Conservation (phyloP, 2,329 filamentous ascomycete species). For the Exophiala mesophila region DNA sequence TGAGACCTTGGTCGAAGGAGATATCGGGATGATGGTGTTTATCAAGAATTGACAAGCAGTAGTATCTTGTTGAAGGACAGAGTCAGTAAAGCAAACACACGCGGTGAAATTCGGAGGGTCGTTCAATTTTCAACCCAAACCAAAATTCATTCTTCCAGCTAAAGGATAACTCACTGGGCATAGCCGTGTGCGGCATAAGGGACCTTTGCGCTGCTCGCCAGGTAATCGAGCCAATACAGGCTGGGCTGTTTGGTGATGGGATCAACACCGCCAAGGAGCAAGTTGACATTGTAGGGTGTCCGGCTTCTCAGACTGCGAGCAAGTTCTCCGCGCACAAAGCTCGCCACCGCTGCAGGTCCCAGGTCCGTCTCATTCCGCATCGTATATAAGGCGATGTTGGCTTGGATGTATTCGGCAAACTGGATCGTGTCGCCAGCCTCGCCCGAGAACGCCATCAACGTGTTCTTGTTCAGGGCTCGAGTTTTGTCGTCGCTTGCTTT, state of each 20-base stretch:
- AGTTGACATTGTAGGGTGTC: slow-evolving; percentile 94
- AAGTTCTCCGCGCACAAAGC: slow-evolving; percentile 91
- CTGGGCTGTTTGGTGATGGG: slow-evolving; percentile 85
- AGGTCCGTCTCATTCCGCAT: slow-evolving; percentile 97
- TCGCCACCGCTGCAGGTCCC: slow-evolving; percentile 78
- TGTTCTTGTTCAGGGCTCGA: slow-evolving; percentile 83
- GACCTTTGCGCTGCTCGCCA: slow-evolving; percentile 79
- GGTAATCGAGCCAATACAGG: slow-evolving; percentile 96
- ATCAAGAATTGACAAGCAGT: slow-evolving; percentile 94
- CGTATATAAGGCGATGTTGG: slow-evolving; percentile 94
- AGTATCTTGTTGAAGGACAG: slow-evolving; percentile 71
- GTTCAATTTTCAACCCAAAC: no score
- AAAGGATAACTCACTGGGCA: slow-evolving; percentile 66
- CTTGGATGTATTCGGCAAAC: slow-evolving; percentile 99
- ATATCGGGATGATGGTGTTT: slow-evolving; percentile 98
- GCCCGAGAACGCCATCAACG: slow-evolving; percentile 88
- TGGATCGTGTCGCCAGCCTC: slow-evolving; percentile 97
- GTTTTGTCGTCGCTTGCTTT: slow-evolving; percentile 98
- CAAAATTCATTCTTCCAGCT: no score
- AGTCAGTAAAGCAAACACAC: no score
- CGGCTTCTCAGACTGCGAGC: slow-evolving; percentile 84
- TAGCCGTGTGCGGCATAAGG: slow-evolving; percentile 98
- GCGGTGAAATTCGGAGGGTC: no score
- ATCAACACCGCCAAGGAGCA: slow-evolving; percentile 90
- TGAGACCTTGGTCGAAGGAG: slow-evolving; percentile 78